Base-by-base conservation (phyloP, 495 filamentous ascomycete species). In the Penicillium bialowiezense region DNA sequence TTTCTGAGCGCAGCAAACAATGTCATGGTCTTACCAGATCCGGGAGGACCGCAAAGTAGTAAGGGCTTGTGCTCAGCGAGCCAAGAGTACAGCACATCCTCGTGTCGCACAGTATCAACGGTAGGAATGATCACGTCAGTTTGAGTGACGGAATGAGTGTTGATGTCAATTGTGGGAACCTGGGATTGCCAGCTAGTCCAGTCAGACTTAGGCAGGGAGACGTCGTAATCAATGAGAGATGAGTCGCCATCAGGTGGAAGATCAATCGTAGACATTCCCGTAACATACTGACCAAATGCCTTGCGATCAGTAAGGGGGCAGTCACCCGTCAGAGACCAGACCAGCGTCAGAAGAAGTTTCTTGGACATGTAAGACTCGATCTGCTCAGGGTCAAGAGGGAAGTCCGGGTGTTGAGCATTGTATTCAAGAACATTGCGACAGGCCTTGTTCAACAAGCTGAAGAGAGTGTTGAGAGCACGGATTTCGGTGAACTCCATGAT, bases 11-110 rank as follows among this genome's bases (percentile, higher is more conserved):
- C 95, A 62, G 91, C 96, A 70, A 99, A 99, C 15, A 99, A 73
- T 18, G 93, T 99, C 93, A 99, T 99, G 2, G 93, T 99, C 75
- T 99, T 99, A 72, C 93, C 93, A 32, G 93, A 97, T 64, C 93
- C 93, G 45, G 93, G 93, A 65, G 93, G 93, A 72, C 93, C 95
- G 67, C 93, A 99, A 15, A 99, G 84, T 8, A 99, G 74, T 17
- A 99, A 76, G 17, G 95, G 93, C 70, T 97, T 99, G 67, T 99
- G 93, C 60, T 99, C 93, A 9, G 95, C 93, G 17, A 99, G 80
- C 95, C 93, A 99, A 14, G 95, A 97, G 71, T 99, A 97, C 18
- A 99, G 76, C 21, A 99, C 85, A 72, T 97, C 95, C 69, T 99
- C 93, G 58, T 99, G 93, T 26, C 93, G 89, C 32, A 97, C 84